Percentiles rank a stretch among this genome's conserved stretches.
Conservation (phyloP, 2,329 filamentous ascomycete genomes). For the Botrytis fabae region DNA sequence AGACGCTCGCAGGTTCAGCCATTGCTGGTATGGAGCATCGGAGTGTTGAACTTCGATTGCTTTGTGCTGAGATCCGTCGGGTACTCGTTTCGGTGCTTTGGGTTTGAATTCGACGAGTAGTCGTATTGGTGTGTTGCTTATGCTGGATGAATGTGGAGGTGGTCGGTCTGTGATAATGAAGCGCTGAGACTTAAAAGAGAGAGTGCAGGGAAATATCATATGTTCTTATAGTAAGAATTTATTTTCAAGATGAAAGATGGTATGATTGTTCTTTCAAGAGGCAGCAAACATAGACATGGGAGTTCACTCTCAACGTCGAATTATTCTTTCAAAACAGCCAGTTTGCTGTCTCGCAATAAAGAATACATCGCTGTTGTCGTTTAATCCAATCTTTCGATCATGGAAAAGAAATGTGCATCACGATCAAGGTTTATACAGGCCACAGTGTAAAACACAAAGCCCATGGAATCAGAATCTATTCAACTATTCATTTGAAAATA, state of each 20-base stretch:
- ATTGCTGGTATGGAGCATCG: not conserved
- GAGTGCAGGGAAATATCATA: not conserved
- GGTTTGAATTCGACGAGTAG: not conserved
- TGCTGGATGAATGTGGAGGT: not conserved
- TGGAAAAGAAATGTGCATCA: not conserved
- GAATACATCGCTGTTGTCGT: not conserved
- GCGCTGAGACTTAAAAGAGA: not conserved
- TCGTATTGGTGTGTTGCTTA: not conserved
- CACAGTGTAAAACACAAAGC: not conserved
- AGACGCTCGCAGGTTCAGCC: not conserved
- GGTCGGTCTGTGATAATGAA: not conserved
- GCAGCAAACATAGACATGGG: not conserved
- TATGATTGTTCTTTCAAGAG: not conserved
- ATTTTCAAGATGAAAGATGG: not conserved
- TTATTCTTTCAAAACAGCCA: not conserved
- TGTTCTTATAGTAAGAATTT: not conserved
- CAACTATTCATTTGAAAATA: not conserved
- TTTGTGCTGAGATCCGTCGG: not conserved
- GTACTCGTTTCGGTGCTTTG: not conserved
- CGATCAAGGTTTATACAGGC: accelerated
- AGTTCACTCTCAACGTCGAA: not conserved
- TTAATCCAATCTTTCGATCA: not conserved
- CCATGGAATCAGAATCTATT: not conserved
- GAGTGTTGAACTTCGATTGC: not conserved
- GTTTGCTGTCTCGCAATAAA: not conserved